These are phyloP conservation scores for Pseudocercospora cruenta DNA, from an alignment of 2,329 filamentous ascomycete species.

Conservation along the genomic window DNA sequence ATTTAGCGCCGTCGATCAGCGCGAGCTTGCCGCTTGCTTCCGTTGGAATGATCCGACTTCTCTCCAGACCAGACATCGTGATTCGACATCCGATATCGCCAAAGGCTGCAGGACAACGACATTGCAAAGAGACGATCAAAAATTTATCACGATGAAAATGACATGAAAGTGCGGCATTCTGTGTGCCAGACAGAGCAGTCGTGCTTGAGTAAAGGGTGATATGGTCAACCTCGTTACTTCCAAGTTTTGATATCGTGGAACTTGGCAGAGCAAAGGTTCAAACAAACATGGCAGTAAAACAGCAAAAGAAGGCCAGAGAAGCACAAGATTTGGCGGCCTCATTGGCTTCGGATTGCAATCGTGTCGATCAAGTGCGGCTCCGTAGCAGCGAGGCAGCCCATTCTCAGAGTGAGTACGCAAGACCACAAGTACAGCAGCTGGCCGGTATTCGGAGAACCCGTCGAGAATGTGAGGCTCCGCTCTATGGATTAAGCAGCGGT, in stretches of 20 bases:
- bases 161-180: background rate
- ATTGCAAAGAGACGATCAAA: background rate
- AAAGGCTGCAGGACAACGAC: background rate
- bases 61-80: background rate
- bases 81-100: background rate
- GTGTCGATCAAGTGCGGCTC: background rate
- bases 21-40: background rate
- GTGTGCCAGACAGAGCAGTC: too few relatives aligned
- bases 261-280: background rate
- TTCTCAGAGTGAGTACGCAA: background rate
- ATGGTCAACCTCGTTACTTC: background rate
- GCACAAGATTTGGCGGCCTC: background rate
- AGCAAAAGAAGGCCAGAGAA: background rate
- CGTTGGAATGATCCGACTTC: background rate
- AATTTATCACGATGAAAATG: background rate
- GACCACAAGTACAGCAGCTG: too few relatives aligned
- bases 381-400: background rate
- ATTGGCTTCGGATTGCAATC: background rate
- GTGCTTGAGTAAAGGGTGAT: background rate
- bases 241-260: background rate
- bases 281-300: too few relatives aligned
- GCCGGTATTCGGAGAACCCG: too few relatives aligned
- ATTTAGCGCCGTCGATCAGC: background rate
- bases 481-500: too few relatives aligned
- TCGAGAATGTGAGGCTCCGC: too few relatives aligned